These are phyloP conservation scores for Daldinia vernicosa DNA, from an alignment of 495 filamentous ascomycete species.

Conservation along the genomic window DNA sequence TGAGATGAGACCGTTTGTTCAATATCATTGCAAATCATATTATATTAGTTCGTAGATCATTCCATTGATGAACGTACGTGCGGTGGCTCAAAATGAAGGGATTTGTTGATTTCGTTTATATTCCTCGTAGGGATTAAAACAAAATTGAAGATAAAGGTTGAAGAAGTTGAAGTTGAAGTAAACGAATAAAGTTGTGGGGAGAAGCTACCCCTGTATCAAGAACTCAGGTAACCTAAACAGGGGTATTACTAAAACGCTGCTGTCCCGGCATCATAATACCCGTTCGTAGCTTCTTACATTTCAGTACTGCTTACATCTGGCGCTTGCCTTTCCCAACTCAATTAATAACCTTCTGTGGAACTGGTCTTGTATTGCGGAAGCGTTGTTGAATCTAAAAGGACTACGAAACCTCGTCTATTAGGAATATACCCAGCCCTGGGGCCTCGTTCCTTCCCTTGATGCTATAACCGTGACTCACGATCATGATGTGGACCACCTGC, in stretches of 20 bases:
- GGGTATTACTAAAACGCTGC: constrained; percentile 4
- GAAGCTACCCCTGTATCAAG: constrained; percentile 18
- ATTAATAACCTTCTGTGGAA: no score
- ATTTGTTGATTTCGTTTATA: neutral
- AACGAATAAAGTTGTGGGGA: constrained; percentile 16
- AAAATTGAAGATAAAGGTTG: constrained; percentile 1
- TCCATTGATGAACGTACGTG: neutral
- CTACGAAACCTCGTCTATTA: no score
- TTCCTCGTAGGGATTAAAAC: neutral
- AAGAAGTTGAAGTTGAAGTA: constrained; percentile 17
- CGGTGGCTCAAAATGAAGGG: neutral
- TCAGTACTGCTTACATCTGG: constrained; percentile 6
- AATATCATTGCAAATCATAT: constrained; percentile 1
- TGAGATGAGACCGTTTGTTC: neutral
- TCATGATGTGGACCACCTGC: no score
- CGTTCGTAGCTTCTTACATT: constrained; percentile 19
- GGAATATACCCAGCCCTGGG: no score
- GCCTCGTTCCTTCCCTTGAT: no score
- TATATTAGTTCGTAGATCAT: neutral
- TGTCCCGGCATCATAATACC: constrained; percentile 17
- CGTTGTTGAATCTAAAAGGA: no score
- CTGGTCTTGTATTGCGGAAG: no score
- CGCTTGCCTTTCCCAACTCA: neutral
- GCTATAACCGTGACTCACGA: no score
- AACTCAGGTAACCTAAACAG: neutral